Base-by-base conservation (phyloP, 2,329 filamentous ascomycete species). In the Xylariaceae sp. region DNA sequence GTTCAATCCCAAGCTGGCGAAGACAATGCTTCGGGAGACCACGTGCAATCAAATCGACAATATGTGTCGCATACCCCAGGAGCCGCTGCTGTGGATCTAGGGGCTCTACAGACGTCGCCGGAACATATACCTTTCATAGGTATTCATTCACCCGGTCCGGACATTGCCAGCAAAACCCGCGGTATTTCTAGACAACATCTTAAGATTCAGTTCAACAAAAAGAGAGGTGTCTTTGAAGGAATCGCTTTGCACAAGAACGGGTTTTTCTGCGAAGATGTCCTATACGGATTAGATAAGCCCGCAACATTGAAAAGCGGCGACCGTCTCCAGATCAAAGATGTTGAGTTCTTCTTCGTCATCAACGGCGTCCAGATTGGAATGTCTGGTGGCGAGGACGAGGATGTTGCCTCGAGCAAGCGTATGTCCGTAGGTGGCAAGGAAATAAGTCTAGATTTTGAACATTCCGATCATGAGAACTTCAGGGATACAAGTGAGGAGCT, bases 371-470 rank as follows among this genome's bases (percentile, higher is more conserved):
- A 81, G 16, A 71, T 76, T 21, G 84, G 84, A 16, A 79, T 80
- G 56, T 85, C 83, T 3, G 85, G 84, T 29, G 84, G 82, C 61
- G 79, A 83, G 45, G 63, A 65, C 12, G 81, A 84, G 51, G 82
- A 85, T 46, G 77, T 79, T 40, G 73, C 74, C 3, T 75, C 76
- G 26, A 77, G 75, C 43, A 81, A 80, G 63, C 75, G 78, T 28
- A 79, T 82, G 65, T 80, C 80, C 7, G 79, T 83, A 49, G 83
- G 83, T 29, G 84, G 84, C 53, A 88, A 88, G 68, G 82, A 87
- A 62, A 91, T 91, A 86, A 90, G 87, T 70, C 87, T 90, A 60
- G 86, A 88, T 53, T 91, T 91, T 65, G 86, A 89, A 67, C 82
- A 84, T 67, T 81, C 82, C 0, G 79, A 84, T 57, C 83, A 83